Base-by-base conservation (phyloP, 768 basidiomycete species). In the Calocera cornea region DNA sequence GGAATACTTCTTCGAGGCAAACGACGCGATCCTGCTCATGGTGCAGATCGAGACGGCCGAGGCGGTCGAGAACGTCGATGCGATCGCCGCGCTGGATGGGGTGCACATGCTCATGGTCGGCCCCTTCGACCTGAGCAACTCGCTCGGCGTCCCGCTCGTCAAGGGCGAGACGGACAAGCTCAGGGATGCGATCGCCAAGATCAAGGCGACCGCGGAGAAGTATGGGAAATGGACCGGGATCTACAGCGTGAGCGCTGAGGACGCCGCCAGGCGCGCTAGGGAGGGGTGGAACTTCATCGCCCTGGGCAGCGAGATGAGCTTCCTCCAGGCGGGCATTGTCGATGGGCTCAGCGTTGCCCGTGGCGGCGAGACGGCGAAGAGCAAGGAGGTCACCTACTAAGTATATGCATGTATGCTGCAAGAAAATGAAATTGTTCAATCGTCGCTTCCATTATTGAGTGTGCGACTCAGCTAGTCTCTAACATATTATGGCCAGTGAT, bases 21-120 rank as follows among this genome's bases (percentile, higher is more conserved):
- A 88, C 70, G 79, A 84, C 0, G 77, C 78, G 11, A 73, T 86
- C 36, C 69, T 85, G 33, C 79, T 86, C 17, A 82, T 86, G 77
- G 78, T 88, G 0, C 87, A 89, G 75, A 88, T 89, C 65, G 87
- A 88, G 75, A 88, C 80, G 1, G 76, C 72, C 63, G 83, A 86
- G 60, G 87, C 79, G 0, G 80, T 88, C 1, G 72, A 83, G 64
- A 87, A 88, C 66, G 78, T 84, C 2, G 78, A 83, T 19, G 81
- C 80, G 65, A 88, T 89, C 65, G 83, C 82, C 19, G 75, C 77
- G 1, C 84, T 88, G 1, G 83, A 84, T 27, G 87, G 87, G 1
- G 79, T 89, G 10, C 75, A 77, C 64, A 73, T 76, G 5, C 69
- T 77, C 40, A 75, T 77, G 71, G 72, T 77, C 67, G 76, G 76